A percentile compares a stretch with the other conserved stretches of the same genome.
These are phyloP conservation scores for Aurinia saxatilis DNA, from an alignment of 345 rosid species.

Conservation along the genomic window DNA sequence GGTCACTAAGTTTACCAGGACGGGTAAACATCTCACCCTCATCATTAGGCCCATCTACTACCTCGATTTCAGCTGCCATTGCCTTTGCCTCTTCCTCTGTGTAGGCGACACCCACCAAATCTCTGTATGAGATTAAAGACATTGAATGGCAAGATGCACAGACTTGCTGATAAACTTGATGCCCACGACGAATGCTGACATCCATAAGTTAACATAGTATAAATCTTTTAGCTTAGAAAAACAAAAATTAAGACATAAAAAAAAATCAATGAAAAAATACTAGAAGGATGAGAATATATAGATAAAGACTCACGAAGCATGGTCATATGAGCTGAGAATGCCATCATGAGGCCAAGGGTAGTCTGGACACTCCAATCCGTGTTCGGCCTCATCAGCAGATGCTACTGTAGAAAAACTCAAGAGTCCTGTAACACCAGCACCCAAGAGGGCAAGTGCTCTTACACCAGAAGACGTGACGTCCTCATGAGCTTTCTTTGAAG, in stretches of 20 bases:
- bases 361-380: conserved; percentile 69
- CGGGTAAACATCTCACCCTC: conserved; percentile 99
- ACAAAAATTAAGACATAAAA: background rate
- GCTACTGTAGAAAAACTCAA: conserved; percentile 69
- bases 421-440: conserved; percentile 88
- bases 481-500: conserved; percentile 61
- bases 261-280: background rate
- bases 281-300: background rate
- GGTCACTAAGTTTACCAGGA: conserved; percentile 98
- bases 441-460: conserved; percentile 63
- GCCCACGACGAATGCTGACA: conserved; percentile 96
- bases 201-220: background rate
- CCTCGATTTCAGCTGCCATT: conserved; percentile 99
- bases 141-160: conserved; percentile 99
- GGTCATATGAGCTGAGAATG: conserved; percentile 96
- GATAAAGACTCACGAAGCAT: conserved; percentile 78
- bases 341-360: conserved; percentile 99
- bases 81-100: conserved; percentile 98
- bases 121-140: conserved; percentile 92
- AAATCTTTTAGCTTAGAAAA: background rate
- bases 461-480: conserved; percentile 50
- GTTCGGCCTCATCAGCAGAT: conserved; percentile 98
- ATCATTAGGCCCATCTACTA: conserved; percentile 96
- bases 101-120: conserved; percentile 94
- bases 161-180: conserved; percentile 94